Percentiles rank a stretch among this genome's conserved stretches.
phyloP scores from a whole-genome alignment of 1,284 basidiomycete genomes.

The Trichosporon asahii region DNA sequence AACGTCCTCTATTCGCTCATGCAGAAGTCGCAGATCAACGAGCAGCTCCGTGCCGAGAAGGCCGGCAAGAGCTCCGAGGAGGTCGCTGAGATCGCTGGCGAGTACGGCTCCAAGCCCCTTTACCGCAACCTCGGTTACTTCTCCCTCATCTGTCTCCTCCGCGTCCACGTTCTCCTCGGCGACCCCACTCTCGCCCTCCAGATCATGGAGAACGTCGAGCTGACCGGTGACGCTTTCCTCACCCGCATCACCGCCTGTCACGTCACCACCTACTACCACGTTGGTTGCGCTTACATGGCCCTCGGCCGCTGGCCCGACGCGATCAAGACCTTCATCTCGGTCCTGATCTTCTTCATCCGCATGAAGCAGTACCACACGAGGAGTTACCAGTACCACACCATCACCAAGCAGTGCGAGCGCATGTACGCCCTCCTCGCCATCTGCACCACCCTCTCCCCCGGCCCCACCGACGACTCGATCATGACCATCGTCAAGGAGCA shows the following conservation, averaged over 20 bases:
- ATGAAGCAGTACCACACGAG: conserved; percentile 94
- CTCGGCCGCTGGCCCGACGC: conserved; percentile 91
- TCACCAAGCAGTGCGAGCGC: conserved; percentile 93
- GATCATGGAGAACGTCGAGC: conserved; percentile 88
- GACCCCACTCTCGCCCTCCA: conserved; percentile 89
- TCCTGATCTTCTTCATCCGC: conserved; percentile 87
- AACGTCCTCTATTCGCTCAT: conserved; percentile 98
- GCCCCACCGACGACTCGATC: conserved; percentile 88
- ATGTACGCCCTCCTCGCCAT: conserved; percentile 97
- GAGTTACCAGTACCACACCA: conserved; percentile 97
- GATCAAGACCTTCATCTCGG: conserved; percentile 85
- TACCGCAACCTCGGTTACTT: conserved; percentile 98
- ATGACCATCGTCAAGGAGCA: conserved; percentile 88
- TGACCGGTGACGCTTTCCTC: conserved; percentile 74
- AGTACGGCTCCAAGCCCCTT: conserved; percentile 82
- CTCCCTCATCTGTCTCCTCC: conserved; percentile 88
- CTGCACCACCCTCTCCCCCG: conserved; percentile 86
- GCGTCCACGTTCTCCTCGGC: conserved; percentile 91
- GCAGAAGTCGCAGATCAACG: conserved; percentile 93
- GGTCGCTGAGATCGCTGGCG: conserved; percentile 78
- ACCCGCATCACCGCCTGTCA: conserved; percentile 91
- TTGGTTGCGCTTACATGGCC: conserved; percentile 95
- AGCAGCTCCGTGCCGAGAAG: conserved; percentile 79
- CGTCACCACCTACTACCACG: conserved; percentile 79
- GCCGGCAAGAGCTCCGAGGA: conserved; percentile 77